Percentiles rank a stretch among this genome's conserved stretches.
Conservation (phyloP, 2,329 filamentous ascomycete species). For the Fusarium verrucosum region DNA sequence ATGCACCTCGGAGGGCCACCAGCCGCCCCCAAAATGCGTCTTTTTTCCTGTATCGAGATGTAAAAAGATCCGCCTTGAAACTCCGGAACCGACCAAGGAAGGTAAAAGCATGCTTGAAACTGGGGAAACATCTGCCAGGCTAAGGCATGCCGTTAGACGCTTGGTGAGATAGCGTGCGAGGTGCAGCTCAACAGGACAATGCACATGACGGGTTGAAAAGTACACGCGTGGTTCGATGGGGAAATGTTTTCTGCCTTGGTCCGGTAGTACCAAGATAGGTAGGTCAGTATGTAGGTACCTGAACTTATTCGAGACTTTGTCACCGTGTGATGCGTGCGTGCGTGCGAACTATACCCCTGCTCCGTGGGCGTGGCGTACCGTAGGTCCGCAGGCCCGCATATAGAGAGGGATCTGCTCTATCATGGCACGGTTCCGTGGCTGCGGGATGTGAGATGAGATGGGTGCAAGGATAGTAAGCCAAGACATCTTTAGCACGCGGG, state of each 20-base stretch:
- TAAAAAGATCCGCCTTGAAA: slow-evolving; percentile 1
- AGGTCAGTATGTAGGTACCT: slow-evolving; percentile 11
- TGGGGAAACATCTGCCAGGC: slow-evolving; percentile 7
- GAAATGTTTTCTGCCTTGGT: not conserved
- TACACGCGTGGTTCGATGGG: not conserved
- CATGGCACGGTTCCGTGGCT: slow-evolving; percentile 24
- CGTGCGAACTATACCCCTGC: slow-evolving; percentile 11
- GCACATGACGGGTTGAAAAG: slow-evolving; percentile 13
- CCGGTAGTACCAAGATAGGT: not conserved
- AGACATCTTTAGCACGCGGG: slow-evolving; percentile 31
- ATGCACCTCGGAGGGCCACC: slow-evolving; percentile 9
- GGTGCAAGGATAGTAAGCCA: slow-evolving; percentile 20
- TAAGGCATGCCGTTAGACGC: slow-evolving; percentile 20
- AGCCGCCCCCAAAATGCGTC: slow-evolving; percentile 19
- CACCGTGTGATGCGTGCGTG: slow-evolving; percentile 11
- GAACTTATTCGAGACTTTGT: slow-evolving; percentile 7
- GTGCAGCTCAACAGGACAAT: slow-evolving; percentile 3
- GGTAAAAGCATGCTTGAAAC: not conserved
- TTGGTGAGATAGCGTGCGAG: slow-evolving; percentile 18
- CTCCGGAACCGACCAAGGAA: not conserved
- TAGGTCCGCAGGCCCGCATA: slow-evolving; percentile 24
- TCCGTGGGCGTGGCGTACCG: not conserved
- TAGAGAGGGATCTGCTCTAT: slow-evolving; percentile 23
- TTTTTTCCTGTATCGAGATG: slow-evolving; percentile 27
- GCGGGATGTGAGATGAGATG: slow-evolving; percentile 10